Conservation (phyloP, 768 basidiomycete species). For the Naganishia antarctica region DNA sequence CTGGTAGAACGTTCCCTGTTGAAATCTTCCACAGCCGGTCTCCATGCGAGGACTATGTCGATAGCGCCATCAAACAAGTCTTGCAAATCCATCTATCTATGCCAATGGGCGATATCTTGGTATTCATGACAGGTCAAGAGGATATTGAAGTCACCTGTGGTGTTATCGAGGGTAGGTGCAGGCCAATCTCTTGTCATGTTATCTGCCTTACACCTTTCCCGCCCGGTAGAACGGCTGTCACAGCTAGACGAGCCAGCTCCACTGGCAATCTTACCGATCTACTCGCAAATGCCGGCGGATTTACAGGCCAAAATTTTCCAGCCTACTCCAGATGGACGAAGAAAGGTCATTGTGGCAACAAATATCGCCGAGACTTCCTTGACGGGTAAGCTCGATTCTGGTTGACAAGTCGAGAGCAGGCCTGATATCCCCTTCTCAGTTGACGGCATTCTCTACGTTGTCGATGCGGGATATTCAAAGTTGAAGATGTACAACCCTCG, state of each 20-base stretch:
- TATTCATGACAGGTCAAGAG: constrained; percentile 92
- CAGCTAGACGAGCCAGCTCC: constrained; percentile 87
- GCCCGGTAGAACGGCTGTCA: constrained; percentile 68
- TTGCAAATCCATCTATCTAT: constrained; percentile 91
- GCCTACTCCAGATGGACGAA: constrained; percentile 82
- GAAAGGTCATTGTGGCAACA: constrained; percentile 96
- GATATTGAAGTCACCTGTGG: constrained; percentile 97
- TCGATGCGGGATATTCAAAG: constrained; percentile 95
- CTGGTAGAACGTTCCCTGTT: constrained; percentile 92
- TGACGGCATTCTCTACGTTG: constrained; percentile 94
- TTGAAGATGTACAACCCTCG: constrained; percentile 98
- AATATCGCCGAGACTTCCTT: constrained; percentile 98
- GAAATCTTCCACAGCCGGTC: constrained; percentile 94
- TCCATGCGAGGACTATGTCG: constrained; percentile 98
- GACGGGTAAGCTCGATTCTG: constrained; percentile 58
- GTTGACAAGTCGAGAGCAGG: neutral
- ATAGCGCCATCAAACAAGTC: constrained; percentile 95
- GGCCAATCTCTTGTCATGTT: constrained; percentile 4
- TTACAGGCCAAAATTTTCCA: constrained; percentile 97
- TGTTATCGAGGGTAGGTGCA: constrained; percentile 70
- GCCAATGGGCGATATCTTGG: constrained; percentile 87
- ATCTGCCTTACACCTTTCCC: neutral
- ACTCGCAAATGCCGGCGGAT: constrained; percentile 99
- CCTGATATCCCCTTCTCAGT: constrained; percentile 54
- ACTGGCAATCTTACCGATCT: constrained; percentile 90